Evolutionary conservation across 2,329 filamentous ascomycete genomes (phyloP).

Genomic region (Aspergillus thermomutatus): DNA sequence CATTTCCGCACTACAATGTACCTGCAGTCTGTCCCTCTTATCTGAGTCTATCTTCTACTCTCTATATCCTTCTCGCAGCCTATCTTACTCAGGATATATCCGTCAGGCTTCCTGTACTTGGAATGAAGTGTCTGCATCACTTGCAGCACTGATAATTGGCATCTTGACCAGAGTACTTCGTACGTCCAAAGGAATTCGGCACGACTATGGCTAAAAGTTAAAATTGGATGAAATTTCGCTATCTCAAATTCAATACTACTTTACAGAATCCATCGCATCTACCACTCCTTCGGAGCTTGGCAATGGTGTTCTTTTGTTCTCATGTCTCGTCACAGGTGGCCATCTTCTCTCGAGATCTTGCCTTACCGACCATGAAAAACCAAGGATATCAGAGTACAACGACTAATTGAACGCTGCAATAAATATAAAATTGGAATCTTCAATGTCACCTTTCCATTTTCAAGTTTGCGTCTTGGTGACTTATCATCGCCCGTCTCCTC

Average conservation of each 20-base stretch:
- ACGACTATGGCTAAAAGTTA: background rate
- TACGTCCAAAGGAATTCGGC: too few relatives aligned
- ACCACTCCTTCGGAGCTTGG: background rate
- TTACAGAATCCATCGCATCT: background rate
- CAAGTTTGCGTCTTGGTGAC: background rate
- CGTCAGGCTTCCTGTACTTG: background rate
- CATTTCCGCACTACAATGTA: too few relatives aligned
- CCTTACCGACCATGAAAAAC: background rate
- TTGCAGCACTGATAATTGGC: background rate
- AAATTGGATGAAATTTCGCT: background rate
- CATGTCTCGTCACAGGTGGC: slow-evolving; percentile 4
- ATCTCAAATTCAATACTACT: background rate
- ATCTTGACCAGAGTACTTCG: too few relatives aligned
- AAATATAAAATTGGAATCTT: slow-evolving; percentile 4
- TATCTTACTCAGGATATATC: background rate
- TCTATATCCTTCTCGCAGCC: background rate
- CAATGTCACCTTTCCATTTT: background rate
- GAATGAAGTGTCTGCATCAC: background rate
- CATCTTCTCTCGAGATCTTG: background rate
- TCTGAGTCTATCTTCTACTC: background rate
- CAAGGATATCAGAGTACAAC: slow-evolving; percentile 1
- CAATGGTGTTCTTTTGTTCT: background rate
- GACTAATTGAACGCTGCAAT: slow-evolving; percentile 7
- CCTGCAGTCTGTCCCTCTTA: too few relatives aligned
- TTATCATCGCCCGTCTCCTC: background rate